phyloP scores from a whole-genome alignment of 208 protist species.

The Angomonas desouzai region DNA sequence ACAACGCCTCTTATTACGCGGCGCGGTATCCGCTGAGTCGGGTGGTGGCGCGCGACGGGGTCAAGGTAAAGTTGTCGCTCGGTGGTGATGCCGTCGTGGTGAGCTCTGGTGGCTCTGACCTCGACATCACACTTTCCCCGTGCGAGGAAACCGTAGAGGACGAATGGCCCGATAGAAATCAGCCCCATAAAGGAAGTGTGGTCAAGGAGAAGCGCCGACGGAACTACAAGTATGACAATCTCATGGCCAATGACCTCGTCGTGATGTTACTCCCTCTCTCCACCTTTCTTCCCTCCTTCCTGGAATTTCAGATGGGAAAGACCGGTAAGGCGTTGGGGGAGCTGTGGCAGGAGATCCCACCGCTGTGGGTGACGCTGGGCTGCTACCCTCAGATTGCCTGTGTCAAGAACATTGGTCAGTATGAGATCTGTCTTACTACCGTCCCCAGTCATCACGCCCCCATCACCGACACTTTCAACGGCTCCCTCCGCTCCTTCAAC shows the following conservation, averaged over 20 bases:
- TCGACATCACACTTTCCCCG: not conserved
- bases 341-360: not conserved
- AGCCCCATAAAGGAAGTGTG: not conserved
- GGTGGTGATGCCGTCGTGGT: not conserved
- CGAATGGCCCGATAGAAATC: not conserved
- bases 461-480: not conserved
- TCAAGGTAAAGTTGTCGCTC: too few relatives aligned
- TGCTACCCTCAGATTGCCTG: not conserved
- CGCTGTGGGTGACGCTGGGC: not conserved
- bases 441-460: not conserved
- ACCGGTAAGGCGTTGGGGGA: conserved; percentile 6
- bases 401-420: not conserved
- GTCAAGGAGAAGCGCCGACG: not conserved
- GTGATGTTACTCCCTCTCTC: conserved; percentile 32
- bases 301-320: conserved; percentile 17
- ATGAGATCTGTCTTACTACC: not conserved
- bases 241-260: conserved; percentile 8
- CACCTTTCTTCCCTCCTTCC: conserved; percentile 23
- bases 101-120: not conserved
- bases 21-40: not conserved
- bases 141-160: not conserved
- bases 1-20: not conserved
- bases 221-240: conserved; percentile 7
- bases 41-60: not conserved
- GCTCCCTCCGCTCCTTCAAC: not conserved